Evolutionary conservation across 306 rosid species (phyloP), one percentile per base, ranked within the genome.

Genomic region (Castanospermum australe): DNA sequence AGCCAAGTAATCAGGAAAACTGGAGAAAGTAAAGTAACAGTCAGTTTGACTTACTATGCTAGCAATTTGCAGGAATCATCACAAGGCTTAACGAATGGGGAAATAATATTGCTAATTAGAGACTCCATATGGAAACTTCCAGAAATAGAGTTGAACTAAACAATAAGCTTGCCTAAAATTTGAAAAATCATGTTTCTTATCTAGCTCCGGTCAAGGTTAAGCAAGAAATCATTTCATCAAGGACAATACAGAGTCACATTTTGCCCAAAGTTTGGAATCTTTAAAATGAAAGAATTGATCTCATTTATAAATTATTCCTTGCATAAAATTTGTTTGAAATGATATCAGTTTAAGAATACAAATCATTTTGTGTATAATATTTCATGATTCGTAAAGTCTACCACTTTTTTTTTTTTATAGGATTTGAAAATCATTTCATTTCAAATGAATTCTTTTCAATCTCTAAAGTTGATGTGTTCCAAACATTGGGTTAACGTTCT

Each of bases 141-240:
- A 41, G 51, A 25, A 80, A 72, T 28, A 39, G n/a, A 18, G 62
- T 45, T 6, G 50, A 73, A 41, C 17, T n/a, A 54, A 25, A 81
- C 15, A 64, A 59, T 13, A 22, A 15, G 10, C 39, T 21, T 47
- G 52, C 22, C 60, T 59, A 47, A 71, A 62, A 50, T 62, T 24
- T 12, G 24, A 17, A 48, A n/a, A 47, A 35, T 65, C 1, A 71
- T 15, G 60, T 55, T 65, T 54, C 72, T 73, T 44, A 54, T 72
- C 64, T 8, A 63, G 78, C 42, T 72, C 24, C 13, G n/a, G 20
- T 25, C 17, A 38, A 50, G 70, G 24, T 56, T 69, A 68, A 45
- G 9, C 30, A 75, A 61, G 15, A 60, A 79, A 30, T 39, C 8
- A 62, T 25, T 71, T 62, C 84, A 38, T 32, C 21, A 38, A 61